These are phyloP conservation scores for Globisporangium iwayamae DNA, from an alignment of 352 stramenopile species.

Conservation along the genomic window DNA sequence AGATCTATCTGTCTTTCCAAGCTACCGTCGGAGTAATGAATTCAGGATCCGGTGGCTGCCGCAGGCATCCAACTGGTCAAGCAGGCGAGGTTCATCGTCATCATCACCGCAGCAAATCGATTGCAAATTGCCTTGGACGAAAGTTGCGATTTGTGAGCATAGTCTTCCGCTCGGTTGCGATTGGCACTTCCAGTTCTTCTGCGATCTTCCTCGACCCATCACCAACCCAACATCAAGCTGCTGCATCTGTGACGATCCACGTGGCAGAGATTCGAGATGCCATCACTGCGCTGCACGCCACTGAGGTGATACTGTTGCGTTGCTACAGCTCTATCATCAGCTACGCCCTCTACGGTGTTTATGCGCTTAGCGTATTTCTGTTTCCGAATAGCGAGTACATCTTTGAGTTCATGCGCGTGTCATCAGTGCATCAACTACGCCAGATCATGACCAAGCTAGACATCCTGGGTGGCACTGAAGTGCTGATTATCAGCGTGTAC, in stretches of 20 bases:
- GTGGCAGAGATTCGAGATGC: conserved; percentile 9
- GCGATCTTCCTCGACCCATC: not conserved
- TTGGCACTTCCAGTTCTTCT: not conserved
- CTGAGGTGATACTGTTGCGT: conserved; percentile 29
- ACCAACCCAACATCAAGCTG: not conserved
- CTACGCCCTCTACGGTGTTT: conserved; percentile 28
- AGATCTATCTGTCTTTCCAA: not conserved
- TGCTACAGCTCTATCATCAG: conserved; percentile 31
- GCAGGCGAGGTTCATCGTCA: not conserved
- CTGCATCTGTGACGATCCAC: not conserved
- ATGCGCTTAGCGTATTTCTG: conserved; percentile 9
- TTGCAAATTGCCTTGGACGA: not conserved
- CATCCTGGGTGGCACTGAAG: conserved; percentile 13
- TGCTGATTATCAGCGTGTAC: conserved; percentile 20
- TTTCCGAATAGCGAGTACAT: conserved; percentile 19
- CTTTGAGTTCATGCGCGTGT: not conserved
- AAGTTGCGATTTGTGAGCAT: not conserved
- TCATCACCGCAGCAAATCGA: not conserved
- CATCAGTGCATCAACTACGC: not conserved
- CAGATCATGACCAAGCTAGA: not conserved
- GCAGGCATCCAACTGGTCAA: not conserved
- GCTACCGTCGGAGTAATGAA: not conserved
- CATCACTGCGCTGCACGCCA: conserved; percentile 21
- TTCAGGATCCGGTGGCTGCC: not conserved
- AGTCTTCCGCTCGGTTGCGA: not conserved